phyloP scores from a whole-genome alignment of 495 filamentous ascomycete species.

The Viridothelium virens region DNA sequence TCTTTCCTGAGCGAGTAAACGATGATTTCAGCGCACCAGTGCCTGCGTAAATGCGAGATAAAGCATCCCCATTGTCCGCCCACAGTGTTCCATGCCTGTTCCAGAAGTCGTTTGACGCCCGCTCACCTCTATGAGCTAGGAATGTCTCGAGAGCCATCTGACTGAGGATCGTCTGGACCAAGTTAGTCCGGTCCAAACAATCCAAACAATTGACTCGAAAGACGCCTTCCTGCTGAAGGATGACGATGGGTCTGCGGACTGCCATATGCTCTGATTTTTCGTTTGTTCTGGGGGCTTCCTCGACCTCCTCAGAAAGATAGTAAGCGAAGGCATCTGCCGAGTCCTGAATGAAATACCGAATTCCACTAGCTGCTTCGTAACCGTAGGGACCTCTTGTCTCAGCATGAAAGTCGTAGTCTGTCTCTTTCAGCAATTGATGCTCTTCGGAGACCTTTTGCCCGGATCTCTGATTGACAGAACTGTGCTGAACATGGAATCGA shows the following conservation, averaged over 20 bases:
- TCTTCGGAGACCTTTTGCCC: conserved; percentile 44
- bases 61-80: conserved; percentile 96
- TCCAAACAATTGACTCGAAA: conserved; percentile 96
- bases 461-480: conserved; percentile 51
- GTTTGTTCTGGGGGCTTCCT: conserved; percentile 36
- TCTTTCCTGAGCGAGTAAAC: conserved; percentile 92
- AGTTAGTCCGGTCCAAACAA: conserved; percentile 90
- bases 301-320: conserved; percentile 68
- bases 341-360: conserved; percentile 61
- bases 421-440: conserved; percentile 62
- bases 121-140: conserved; percentile 56
- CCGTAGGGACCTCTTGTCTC: conserved; percentile 81
- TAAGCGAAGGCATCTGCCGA: conserved; percentile 84
- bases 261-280: conserved; percentile 29
- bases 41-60: conserved; percentile 93
- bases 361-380: conserved; percentile 77
- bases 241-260: conserved; percentile 51
- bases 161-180: conserved; percentile 91
- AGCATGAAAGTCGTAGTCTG: conserved; percentile 91
- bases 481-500: conserved; percentile 64
- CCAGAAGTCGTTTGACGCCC: conserved; percentile 70
- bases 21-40: conserved; percentile 93
- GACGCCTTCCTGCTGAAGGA: conserved; percentile 85
- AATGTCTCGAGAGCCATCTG: conserved; percentile 83
- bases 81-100: conserved; percentile 83